A percentile compares a stretch with the other conserved stretches of the same genome.
These are phyloP conservation scores for Capillidium rhysosporum DNA, from an alignment of 371 early-diverging fungal species.

Conservation along the genomic window DNA sequence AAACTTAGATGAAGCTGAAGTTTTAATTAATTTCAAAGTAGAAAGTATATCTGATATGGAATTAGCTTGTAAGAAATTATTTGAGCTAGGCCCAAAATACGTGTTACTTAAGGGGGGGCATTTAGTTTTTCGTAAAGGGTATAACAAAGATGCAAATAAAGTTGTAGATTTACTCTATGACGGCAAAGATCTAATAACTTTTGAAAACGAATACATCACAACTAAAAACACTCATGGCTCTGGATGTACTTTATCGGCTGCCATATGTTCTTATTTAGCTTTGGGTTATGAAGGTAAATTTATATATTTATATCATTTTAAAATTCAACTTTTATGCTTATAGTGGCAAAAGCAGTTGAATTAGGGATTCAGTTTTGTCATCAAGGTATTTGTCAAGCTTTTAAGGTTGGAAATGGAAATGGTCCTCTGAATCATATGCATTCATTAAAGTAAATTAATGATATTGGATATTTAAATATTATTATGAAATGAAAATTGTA, in stretches of 20 bases:
- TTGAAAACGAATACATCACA: conserved; percentile 28
- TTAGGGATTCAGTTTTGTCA: conserved; percentile 30
- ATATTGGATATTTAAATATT: too few relatives aligned
- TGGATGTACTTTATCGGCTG: conserved; percentile 68
- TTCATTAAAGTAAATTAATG: neutral
- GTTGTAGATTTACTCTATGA: conserved; percentile 48
- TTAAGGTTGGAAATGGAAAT: conserved; percentile 39
- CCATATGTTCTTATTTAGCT: conserved; percentile 50
- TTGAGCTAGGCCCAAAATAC: conserved; percentile 22
- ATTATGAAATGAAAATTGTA: too few relatives aligned
- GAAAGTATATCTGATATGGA: conserved; percentile 26
- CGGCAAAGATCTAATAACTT: conserved; percentile 18
- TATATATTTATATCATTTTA: neutral
- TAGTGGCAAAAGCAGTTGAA: conserved; percentile 21
- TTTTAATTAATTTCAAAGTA: conserved; percentile 23
- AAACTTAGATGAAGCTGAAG: conserved; percentile 63
- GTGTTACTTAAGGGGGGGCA: conserved; percentile 72
- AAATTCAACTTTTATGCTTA: neutral
- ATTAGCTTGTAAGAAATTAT: conserved; percentile 25
- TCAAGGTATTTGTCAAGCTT: conserved; percentile 26
- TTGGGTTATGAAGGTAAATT: conserved; percentile 22
- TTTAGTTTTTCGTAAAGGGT: conserved; percentile 23
- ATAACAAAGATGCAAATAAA: neutral
- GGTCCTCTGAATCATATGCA: conserved; percentile 62
- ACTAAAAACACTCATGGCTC: conserved; percentile 66